Evolutionary conservation across 148 eudicot species (phyloP).

Genomic region (Rhododendron vialii): DNA sequence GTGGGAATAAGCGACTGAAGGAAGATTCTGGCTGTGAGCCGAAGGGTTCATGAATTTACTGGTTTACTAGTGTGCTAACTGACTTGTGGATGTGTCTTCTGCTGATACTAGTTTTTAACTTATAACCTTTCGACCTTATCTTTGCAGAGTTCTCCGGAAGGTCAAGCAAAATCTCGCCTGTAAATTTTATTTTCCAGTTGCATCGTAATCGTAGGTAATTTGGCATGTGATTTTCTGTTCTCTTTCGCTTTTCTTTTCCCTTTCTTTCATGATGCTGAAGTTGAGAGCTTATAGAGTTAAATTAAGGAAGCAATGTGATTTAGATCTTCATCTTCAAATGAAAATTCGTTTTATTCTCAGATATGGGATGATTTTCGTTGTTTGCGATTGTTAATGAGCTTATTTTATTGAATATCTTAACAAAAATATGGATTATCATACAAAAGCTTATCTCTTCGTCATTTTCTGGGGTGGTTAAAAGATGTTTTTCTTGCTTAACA

Average conservation of each 20-base stretch:
- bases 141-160: conserved; percentile 41
- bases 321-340: background rate
- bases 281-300: background rate
- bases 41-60: background rate
- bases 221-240: background rate
- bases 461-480: background rate
- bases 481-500: background rate
- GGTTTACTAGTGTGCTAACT: background rate
- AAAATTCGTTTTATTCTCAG: no score
- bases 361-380: background rate
- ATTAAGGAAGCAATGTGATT: background rate
- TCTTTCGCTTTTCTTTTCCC: background rate
- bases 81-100: background rate
- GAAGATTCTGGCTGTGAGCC: background rate
- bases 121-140: background rate
- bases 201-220: background rate
- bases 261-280: background rate
- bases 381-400: background rate
- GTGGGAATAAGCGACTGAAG: background rate
- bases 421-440: background rate
- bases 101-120: background rate
- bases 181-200: conserved; percentile 18
- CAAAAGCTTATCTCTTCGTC: background rate
- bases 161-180: conserved; percentile 47
- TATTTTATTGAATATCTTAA: background rate